These are phyloP conservation scores for Trematosphaeria pertusa DNA, from an alignment of 2,329 filamentous ascomycete species.

Conservation along the genomic window DNA sequence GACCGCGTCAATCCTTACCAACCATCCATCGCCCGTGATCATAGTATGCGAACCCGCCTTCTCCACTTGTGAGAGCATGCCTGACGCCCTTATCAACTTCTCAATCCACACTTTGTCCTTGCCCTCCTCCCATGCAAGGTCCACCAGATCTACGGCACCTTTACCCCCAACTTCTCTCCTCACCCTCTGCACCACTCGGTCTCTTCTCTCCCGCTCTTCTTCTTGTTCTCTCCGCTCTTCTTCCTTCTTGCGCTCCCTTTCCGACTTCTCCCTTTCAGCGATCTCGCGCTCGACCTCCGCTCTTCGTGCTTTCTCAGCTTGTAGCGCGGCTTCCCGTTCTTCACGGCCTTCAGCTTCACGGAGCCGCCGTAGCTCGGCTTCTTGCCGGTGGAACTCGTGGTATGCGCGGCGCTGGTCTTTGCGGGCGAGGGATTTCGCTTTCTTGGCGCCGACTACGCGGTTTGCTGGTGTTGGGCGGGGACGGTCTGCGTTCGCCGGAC, in stretches of 20 bases:
- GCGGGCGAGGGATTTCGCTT: conserved; percentile 56
- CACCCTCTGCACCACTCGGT: conserved; percentile 42
- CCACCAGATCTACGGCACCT: conserved; percentile 45
- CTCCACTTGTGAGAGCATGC: conserved; percentile 42
- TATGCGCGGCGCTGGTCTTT: conserved; percentile 54
- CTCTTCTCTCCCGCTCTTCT: conserved; percentile 38
- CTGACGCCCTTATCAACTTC: conserved; percentile 50
- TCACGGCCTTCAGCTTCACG: conserved; percentile 52
- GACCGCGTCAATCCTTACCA: conserved; percentile 48
- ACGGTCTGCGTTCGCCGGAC: conserved; percentile 42
- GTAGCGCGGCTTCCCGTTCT: conserved; percentile 53
- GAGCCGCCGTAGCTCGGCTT: conserved; percentile 55
- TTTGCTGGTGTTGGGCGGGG: conserved; percentile 37
- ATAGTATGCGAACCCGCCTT: conserved; percentile 38
- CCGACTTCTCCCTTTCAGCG: conserved; percentile 48
- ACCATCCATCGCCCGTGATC: conserved; percentile 54
- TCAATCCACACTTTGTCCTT: conserved; percentile 54
- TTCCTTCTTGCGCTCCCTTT: conserved; percentile 49
- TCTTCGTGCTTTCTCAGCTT: conserved; percentile 50
- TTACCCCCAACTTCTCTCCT: conserved; percentile 23
- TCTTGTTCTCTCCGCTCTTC: conserved; percentile 47
- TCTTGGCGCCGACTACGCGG: conserved; percentile 55
- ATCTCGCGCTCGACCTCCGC: conserved; percentile 53
- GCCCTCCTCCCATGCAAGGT: conserved; percentile 51
- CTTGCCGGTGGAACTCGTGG: conserved; percentile 57